Base-by-base conservation (phyloP, 2,329 filamentous ascomycete species). In the Fusarium penzigii region DNA sequence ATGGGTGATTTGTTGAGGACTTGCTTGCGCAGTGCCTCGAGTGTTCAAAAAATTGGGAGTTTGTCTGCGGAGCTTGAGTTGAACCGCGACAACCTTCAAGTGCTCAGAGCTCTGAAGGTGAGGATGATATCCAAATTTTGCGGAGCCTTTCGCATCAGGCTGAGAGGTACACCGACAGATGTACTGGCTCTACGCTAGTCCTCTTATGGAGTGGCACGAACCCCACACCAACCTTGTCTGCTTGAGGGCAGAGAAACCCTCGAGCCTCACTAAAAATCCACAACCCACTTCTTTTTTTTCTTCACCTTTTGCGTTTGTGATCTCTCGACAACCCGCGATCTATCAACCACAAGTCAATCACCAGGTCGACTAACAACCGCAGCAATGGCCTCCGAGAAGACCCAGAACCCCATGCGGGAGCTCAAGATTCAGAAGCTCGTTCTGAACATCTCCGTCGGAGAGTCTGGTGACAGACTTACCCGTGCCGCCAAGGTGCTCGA, bases 391-490 rank as follows among this genome's bases (percentile, higher is more conserved):
- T 82, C 88, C 78, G 90, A 93, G 77, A 97, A 97, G 86, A 78
- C 84, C 77, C 82, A 84, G 78, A 99, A 99, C 87, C 93, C 94
- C 83, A 99, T 99, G 94, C 90, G 92, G 84, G 93, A 99, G 84
- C 90, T 97, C 77, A 91, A 92, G 84, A 94, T 97, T 82, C 91
- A 96, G 84, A 97, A 97, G 86, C 90, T 97, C 78, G 92, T 96
- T 79, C 90, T 97, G 77, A 97, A 97, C 88, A 97, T 97, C 82
- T 97, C 90, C 70, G 94, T 99, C 72, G 94, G 94, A 82, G 94
- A 99, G 86, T 97, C 93, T 88, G 94, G 94, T 90, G 94, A 99
- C 84, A 96, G 94, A 88, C 89, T 99, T 77, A 99, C 94, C 72
- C 90, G 94, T 89, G 94, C 94, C 76, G 94, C 94, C 75, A 99